Evolutionary conservation across 768 basidiomycete species (phyloP).

Genomic region (Botryobasidium botryosum): DNA sequence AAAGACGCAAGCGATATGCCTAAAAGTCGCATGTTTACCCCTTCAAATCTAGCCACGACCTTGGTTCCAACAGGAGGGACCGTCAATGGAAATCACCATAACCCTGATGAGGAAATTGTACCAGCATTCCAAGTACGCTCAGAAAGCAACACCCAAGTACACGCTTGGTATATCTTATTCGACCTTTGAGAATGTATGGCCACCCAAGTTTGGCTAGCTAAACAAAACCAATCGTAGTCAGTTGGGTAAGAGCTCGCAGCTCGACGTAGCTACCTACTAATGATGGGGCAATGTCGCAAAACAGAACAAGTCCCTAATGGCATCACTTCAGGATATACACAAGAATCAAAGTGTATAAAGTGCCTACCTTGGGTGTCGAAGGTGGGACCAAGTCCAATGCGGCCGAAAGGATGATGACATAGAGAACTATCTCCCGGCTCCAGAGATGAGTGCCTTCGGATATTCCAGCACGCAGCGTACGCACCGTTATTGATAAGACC

Average conservation of each 20-base stretch:
- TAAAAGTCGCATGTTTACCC: conserved; percentile 48
- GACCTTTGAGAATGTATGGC: conserved; percentile 79
- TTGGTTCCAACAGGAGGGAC: conserved; percentile 16
- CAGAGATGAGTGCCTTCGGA: not conserved
- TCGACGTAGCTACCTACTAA: conserved; percentile 25
- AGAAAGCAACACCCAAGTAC: conserved; percentile 56
- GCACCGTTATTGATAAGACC: conserved; percentile 85
- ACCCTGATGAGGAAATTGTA: conserved; percentile 24
- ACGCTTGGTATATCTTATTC: conserved; percentile 63
- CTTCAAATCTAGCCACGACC: conserved; percentile 63
- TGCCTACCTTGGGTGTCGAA: conserved; percentile 53
- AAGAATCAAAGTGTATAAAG: not conserved
- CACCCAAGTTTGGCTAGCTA: conserved; percentile 64
- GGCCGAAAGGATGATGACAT: conserved; percentile 92
- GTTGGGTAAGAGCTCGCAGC: no score
- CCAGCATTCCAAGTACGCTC: conserved; percentile 76
- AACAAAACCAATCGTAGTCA: not conserved
- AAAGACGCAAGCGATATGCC: conserved; percentile 76
- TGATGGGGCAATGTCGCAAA: conserved; percentile 88
- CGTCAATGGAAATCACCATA: not conserved
- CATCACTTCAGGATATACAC: not conserved
- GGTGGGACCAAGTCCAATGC: conserved; percentile 88
- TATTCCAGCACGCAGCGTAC: conserved; percentile 3
- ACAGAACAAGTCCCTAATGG: conserved; percentile 59
- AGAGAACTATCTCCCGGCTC: conserved; percentile 44